phyloP scores from a whole-genome alignment of 495 filamentous ascomycete genomes.

The Margaritispora aquatica region DNA sequence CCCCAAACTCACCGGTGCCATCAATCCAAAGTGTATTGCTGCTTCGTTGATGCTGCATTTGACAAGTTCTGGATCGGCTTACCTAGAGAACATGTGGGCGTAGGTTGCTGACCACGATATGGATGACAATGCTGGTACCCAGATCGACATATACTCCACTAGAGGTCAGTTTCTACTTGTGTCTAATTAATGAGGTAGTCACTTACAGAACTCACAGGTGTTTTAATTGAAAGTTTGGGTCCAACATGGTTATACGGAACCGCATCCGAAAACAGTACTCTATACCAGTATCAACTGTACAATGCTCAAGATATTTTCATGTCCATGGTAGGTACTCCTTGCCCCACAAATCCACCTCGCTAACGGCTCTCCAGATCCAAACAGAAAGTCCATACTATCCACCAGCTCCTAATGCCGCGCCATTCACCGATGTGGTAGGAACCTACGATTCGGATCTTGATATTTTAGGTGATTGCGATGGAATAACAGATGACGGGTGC shows the following conservation, averaged over 20 bases:
- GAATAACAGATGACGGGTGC: slow-evolving; percentile 12
- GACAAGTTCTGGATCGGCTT: slow-evolving; percentile 39
- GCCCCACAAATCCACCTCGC: not conserved
- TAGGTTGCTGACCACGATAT: slow-evolving; percentile 58
- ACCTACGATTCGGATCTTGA: slow-evolving; percentile 15
- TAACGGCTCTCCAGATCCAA: slow-evolving; percentile 39
- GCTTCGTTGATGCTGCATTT: slow-evolving; percentile 62
- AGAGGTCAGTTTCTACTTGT: slow-evolving; percentile 33
- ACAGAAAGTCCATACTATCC: slow-evolving; percentile 74
- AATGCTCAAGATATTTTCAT: slow-evolving; percentile 59
- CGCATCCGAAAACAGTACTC: slow-evolving; percentile 60
- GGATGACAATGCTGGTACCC: slow-evolving; percentile 39
- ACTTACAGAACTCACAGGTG: slow-evolving; percentile 8
- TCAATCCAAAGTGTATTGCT: slow-evolving; percentile 38
- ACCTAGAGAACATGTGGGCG: slow-evolving; percentile 55
- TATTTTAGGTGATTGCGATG: slow-evolving; percentile 24
- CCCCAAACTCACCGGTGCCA: slow-evolving; percentile 28
- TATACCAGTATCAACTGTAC: slow-evolving; percentile 68
- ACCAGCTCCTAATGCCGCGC: slow-evolving; percentile 52
- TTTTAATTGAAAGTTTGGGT: slow-evolving; percentile 46
- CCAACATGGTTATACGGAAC: slow-evolving; percentile 55
- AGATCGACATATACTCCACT: slow-evolving; percentile 8
- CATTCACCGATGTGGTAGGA: slow-evolving; percentile 38
- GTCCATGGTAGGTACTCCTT: slow-evolving; percentile 28
- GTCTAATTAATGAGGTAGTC: not conserved